These are phyloP conservation scores for Pulveroboletus sp. DNA, from an alignment of 768 basidiomycete species.

Conservation along the genomic window DNA sequence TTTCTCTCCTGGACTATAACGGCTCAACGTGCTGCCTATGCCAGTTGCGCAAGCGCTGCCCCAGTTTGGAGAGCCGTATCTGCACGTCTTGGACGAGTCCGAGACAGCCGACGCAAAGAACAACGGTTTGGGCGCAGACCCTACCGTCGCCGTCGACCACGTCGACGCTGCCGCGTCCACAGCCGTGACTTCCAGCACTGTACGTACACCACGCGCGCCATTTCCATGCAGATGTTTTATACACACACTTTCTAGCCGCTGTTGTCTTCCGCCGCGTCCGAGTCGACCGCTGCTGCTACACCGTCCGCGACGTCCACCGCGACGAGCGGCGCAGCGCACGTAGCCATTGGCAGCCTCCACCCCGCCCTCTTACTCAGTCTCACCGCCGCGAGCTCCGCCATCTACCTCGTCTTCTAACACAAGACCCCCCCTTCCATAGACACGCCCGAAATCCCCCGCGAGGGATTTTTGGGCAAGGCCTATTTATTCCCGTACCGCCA, in stretches of 20 bases:
- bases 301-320: neutral
- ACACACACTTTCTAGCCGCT: neutral
- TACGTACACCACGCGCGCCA: neutral
- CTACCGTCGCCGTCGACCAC: neutral
- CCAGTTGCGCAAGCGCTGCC: slow-evolving; percentile 18
- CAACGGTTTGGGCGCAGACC: too few relatives aligned
- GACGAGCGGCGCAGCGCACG: slow-evolving; percentile 12
- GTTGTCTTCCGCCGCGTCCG: neutral
- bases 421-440: neutral
- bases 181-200: neutral
- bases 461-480: too few relatives aligned
- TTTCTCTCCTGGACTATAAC: neutral
- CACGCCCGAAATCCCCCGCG: too few relatives aligned
- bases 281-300: neutral
- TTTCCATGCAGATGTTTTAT: neutral
- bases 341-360: slow-evolving; percentile 5
- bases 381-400: neutral
- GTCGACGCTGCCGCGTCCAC: neutral
- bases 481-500: too few relatives aligned
- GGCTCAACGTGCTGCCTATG: neutral
- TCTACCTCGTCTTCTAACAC: neutral
- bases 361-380: neutral
- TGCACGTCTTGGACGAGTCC: slow-evolving; percentile 10
- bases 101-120: neutral
- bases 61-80: slow-evolving; percentile 17